Evolutionary conservation across 352 stramenopile species (phyloP).

Genomic region (Pythium rishiriense): DNA sequence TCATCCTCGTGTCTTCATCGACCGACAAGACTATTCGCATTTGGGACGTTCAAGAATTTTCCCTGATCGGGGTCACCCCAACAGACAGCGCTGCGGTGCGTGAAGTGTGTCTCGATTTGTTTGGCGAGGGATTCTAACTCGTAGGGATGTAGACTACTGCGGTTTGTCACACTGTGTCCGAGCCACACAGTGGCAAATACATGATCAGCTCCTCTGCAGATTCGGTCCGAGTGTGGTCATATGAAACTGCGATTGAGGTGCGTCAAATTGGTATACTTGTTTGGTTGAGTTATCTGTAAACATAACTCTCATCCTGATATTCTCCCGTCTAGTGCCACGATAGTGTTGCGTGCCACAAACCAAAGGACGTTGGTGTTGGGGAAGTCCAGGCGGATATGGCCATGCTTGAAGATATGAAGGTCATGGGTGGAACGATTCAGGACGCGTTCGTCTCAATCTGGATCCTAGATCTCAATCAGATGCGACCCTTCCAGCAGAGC

Average conservation of each 20-base stretch:
- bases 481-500: slow-evolving; percentile 58
- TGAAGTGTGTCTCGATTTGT: not conserved
- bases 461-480: slow-evolving; percentile 71
- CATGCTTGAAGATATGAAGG: slow-evolving; percentile 82
- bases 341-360: slow-evolving; percentile 54
- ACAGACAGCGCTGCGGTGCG: slow-evolving; percentile 72
- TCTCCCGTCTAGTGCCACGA: slow-evolving; percentile 62
- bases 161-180: slow-evolving; percentile 74
- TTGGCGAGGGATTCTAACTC: no score
- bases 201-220: slow-evolving; percentile 77
- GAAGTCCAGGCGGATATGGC: slow-evolving; percentile 70
- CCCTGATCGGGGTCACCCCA: slow-evolving; percentile 75
- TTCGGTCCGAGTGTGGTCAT: slow-evolving; percentile 80
- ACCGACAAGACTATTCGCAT: slow-evolving; percentile 80
- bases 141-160: slow-evolving; percentile 64
- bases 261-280: no score
- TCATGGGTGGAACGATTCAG: slow-evolving; percentile 80
- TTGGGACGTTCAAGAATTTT: slow-evolving; percentile 86
- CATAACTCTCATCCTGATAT: not conserved
- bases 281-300: no score
- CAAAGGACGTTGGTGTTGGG: slow-evolving; percentile 52
- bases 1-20: slow-evolving; percentile 80
- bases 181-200: slow-evolving; percentile 81
- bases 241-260: slow-evolving; percentile 79
- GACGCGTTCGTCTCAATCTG: slow-evolving; percentile 83